A percentile compares a stretch with the other conserved stretches of the same genome.
Conservation (phyloP, 2,329 filamentous ascomycete genomes). For the Rhinocladiella mackenziei region DNA sequence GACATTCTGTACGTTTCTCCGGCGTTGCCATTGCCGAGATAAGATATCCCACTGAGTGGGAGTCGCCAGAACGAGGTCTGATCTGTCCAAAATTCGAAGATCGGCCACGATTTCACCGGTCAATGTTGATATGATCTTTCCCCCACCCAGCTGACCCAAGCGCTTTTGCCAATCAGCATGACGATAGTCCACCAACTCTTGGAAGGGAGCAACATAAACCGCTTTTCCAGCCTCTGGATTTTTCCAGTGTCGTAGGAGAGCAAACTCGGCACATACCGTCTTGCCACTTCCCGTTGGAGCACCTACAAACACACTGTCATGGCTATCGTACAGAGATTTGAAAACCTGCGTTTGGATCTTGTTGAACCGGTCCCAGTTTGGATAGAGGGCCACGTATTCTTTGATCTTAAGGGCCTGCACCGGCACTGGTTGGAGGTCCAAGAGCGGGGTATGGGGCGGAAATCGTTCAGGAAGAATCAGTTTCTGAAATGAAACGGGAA, state of each 20-base stretch:
- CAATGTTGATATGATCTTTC: slow-evolving; percentile 87
- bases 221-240: slow-evolving; percentile 68
- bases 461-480: slow-evolving; percentile 93
- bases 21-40: slow-evolving; percentile 91
- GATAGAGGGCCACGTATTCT: slow-evolving; percentile 77
- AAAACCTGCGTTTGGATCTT: slow-evolving; percentile 97
- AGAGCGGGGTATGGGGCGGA: slow-evolving; percentile 83
- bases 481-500: slow-evolving; percentile 93
- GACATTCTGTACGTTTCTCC: slow-evolving; percentile 90
- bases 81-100: slow-evolving; percentile 78
- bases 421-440: slow-evolving; percentile 87
- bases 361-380: slow-evolving; percentile 85
- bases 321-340: slow-evolving; percentile 83
- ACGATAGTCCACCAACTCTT: slow-evolving; percentile 81
- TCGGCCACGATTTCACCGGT: slow-evolving; percentile 90
- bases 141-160: slow-evolving; percentile 66
- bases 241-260: slow-evolving; percentile 82
- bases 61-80: slow-evolving; percentile 87
- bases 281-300: slow-evolving; percentile 94
- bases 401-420: slow-evolving; percentile 82
- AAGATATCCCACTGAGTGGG: slow-evolving; percentile 94
- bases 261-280: slow-evolving; percentile 93
- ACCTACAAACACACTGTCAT: slow-evolving; percentile 90
- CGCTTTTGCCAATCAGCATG: slow-evolving; percentile 81
- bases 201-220: slow-evolving; percentile 91